Conservation (phyloP, 2,329 filamentous ascomycete species). For the Xylariomycetidae sp. region DNA sequence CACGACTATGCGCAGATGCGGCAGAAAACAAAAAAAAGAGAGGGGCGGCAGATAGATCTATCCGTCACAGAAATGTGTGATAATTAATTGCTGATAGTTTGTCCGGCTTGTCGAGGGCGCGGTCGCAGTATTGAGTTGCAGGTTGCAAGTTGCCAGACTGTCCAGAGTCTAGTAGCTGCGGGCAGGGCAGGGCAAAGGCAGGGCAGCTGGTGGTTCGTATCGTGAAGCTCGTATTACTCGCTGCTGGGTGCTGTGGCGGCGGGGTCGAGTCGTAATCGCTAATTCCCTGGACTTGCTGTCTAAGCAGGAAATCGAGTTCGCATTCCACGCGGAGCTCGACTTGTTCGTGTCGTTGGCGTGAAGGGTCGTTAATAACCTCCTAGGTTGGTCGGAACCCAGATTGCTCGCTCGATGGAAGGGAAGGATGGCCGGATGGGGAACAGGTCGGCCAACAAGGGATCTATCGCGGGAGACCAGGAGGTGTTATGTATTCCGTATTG, state of each 20-base stretch:
- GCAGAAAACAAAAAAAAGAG: no score
- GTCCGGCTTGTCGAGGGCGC: no score
- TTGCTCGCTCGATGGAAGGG: no score
- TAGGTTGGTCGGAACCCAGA: neutral
- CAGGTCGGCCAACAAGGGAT: no score
- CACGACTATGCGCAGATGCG: constrained; percentile 12
- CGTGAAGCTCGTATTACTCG: constrained; percentile 21
- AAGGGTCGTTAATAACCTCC: neutral
- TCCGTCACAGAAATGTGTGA: constrained; percentile 20
- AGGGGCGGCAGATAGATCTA: no score
- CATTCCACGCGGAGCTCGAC: constrained; percentile 18
- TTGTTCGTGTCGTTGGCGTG: no score
- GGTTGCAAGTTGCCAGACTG: constrained; percentile 22
- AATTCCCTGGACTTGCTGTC: constrained; percentile 11
- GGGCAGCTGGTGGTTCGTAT: constrained; percentile 20
- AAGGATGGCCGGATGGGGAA: no score
- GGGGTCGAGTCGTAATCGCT: constrained; percentile 13
- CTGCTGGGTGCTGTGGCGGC: constrained; percentile 13
- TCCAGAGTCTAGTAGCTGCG: constrained; percentile 21
- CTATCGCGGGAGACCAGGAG: no score
- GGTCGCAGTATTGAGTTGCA: constrained; percentile 13
- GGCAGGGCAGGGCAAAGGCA: constrained; percentile 6
- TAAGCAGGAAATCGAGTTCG: constrained; percentile 13
- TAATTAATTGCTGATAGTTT: constrained; percentile 21
- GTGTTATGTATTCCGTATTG: no score